Percentiles rank a stretch among this genome's conserved stretches.
These are phyloP conservation scores for Chloris gayana DNA, from an alignment of 176 grass and related monocot genomes.

Conservation along the genomic window DNA sequence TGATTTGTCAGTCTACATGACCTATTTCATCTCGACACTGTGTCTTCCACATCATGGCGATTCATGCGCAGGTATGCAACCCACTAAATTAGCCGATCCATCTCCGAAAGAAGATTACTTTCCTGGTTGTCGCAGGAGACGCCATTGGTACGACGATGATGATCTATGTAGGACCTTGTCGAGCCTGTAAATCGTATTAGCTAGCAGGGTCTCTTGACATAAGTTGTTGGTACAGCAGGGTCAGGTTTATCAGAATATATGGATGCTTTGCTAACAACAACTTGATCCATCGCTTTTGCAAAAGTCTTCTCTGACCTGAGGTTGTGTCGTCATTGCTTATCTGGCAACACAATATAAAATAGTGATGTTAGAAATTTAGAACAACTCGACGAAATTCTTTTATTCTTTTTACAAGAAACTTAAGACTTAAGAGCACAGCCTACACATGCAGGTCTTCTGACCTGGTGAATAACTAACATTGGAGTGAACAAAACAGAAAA, in stretches of 20 bases:
- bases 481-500: no score
- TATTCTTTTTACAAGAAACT: no score
- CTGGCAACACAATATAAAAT: background rate
- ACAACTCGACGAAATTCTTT: background rate
- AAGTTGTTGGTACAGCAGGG: background rate
- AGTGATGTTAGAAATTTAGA: background rate
- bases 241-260: background rate
- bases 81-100: background rate
- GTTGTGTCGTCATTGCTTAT: background rate
- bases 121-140: constrained; percentile 3
- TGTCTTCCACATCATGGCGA: no score
- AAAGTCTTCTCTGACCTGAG: constrained; percentile 31
- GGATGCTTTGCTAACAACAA: background rate
- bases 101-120: background rate
- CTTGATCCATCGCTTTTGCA: background rate
- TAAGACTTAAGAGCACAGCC: no score
- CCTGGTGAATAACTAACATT: no score
- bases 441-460: no score
- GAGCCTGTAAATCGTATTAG: background rate
- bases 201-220: background rate
- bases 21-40: no score
- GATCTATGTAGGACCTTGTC: background rate
- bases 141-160: constrained; percentile 19
- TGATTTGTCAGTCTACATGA: background rate
- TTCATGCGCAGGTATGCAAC: no score